A percentile compares a stretch with the other conserved stretches of the same genome.
Evolutionary conservation across 176 grass and related monocot genomes (phyloP).

Genomic region (Tillandsia leiboldiana): DNA sequence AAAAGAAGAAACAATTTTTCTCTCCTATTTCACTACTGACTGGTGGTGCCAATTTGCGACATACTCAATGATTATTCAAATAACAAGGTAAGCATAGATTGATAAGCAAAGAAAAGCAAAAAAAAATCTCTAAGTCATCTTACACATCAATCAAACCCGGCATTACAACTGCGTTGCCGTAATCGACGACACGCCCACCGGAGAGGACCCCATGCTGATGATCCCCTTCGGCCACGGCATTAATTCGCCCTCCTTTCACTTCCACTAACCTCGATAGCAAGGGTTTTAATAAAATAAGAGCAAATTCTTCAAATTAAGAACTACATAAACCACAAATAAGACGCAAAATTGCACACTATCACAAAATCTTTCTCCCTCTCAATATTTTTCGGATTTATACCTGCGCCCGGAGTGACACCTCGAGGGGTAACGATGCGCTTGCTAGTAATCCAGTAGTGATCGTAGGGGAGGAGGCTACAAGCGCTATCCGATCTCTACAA

Average conservation of each 20-base stretch:
- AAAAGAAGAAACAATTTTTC: neutral
- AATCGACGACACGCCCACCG: slow-evolving; percentile 43
- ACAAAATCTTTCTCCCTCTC: neutral
- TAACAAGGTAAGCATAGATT: neutral
- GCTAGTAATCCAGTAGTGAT: slow-evolving; percentile 83
- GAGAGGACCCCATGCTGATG: slow-evolving; percentile 27
- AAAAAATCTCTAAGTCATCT: neutral
- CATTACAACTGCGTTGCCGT: slow-evolving; percentile 82
- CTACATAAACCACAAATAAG: slow-evolving; percentile 3
- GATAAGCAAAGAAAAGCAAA: neutral
- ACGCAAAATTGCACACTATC: neutral
- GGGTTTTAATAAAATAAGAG: too few relatives aligned
- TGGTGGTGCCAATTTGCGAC: neutral
- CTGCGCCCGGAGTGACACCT: slow-evolving; percentile 62
- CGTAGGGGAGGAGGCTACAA: slow-evolving; percentile 69
- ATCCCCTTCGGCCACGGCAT: slow-evolving; percentile 49
- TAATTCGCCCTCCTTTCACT: slow-evolving; percentile 65
- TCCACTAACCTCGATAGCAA: slow-evolving; percentile 41
- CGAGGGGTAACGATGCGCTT: slow-evolving; percentile 67
- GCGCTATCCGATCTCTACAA: slow-evolving; percentile 37
- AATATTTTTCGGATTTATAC: slow-evolving; percentile 13
- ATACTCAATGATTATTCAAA: neutral
- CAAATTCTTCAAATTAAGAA: neutral
- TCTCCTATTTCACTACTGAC: neutral
- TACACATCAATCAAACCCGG: slow-evolving; percentile 97